Percentiles rank a stretch among this genome's conserved stretches.
Evolutionary conservation across 192 early-diverging fungal genomes (phyloP).

Genomic region (Coemansia sp.): DNA sequence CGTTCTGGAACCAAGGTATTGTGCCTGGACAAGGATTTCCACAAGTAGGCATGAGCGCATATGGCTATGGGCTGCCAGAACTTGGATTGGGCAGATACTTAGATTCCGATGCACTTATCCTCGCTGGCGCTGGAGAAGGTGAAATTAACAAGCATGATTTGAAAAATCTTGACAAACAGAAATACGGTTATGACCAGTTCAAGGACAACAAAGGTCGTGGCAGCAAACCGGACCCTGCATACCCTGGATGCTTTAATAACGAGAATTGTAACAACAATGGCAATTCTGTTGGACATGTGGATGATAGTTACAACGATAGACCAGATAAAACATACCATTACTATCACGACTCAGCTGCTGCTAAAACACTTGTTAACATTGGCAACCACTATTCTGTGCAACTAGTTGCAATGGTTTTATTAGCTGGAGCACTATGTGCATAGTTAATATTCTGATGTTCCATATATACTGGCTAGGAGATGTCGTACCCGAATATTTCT

Average conservation of each 20-base stretch:
- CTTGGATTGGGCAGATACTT: slow-evolving; percentile 26
- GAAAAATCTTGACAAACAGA: slow-evolving; percentile 24
- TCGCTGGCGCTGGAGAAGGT: slow-evolving; percentile 39
- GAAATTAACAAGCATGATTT: slow-evolving; percentile 39
- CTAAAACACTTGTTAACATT: neutral
- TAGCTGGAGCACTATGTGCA: neutral
- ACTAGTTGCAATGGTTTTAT: neutral
- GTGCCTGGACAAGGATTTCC: slow-evolving; percentile 47
- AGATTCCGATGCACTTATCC: slow-evolving; percentile 31
- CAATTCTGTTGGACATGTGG: neutral
- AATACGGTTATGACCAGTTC: slow-evolving; percentile 25
- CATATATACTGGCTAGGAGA: neutral
- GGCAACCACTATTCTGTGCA: neutral
- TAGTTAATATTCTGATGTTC: neutral
- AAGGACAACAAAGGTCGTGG: slow-evolving; percentile 2
- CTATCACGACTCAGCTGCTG: neutral
- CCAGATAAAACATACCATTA: neutral
- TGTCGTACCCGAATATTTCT: neutral
- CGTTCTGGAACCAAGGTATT: slow-evolving; percentile 46
- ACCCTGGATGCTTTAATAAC: slow-evolving; percentile 31
- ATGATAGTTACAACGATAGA: neutral
- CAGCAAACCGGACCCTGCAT: slow-evolving; percentile 24
- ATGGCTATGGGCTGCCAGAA: slow-evolving; percentile 44
- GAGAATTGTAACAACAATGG: neutral
- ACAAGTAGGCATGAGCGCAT: slow-evolving; percentile 51